These are phyloP conservation scores for Lentinus tigrinus DNA, from an alignment of 768 basidiomycete species.

Conservation along the genomic window DNA sequence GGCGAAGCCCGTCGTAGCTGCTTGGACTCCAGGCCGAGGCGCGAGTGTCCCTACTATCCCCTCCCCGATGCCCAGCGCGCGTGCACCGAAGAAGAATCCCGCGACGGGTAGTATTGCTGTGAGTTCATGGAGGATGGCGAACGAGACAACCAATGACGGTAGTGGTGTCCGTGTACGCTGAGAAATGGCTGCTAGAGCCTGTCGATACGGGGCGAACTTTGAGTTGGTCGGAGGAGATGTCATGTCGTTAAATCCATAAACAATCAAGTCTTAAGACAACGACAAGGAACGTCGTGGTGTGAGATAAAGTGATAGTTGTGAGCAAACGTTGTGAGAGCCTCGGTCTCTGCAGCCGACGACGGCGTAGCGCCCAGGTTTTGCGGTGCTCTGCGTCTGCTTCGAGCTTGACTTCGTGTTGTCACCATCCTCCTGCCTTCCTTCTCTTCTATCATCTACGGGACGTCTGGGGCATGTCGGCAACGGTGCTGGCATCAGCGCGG, in stretches of 20 bases:
- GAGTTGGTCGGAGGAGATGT: constrained; percentile 17
- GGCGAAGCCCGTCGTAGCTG: not conserved
- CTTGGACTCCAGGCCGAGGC: not conserved
- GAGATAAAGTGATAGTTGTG: too few relatives aligned
- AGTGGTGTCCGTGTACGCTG: constrained; percentile 72
- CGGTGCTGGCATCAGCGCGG: not conserved
- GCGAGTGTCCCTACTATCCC: constrained; percentile 44
- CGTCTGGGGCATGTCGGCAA: not conserved
- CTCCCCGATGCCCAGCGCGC: constrained; percentile 68
- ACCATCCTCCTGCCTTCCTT: not conserved
- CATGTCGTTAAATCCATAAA: constrained; percentile 21
- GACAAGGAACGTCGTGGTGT: too few relatives aligned
- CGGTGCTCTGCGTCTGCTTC: too few relatives aligned
- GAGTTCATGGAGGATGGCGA: constrained; percentile 81
- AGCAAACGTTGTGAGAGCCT: too few relatives aligned
- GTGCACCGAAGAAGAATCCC: constrained; percentile 68
- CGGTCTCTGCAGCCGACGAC: too few relatives aligned
- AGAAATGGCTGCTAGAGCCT: constrained; percentile 59
- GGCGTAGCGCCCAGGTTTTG: too few relatives aligned
- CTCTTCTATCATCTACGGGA: not conserved
- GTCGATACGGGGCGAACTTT: constrained; percentile 47
- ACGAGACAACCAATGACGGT: constrained; percentile 74
- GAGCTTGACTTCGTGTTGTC: too few relatives aligned
- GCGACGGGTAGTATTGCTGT: constrained; percentile 79
- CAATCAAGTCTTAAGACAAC: too few relatives aligned